phyloP scores from a whole-genome alignment of 2,329 filamentous ascomycete genomes.

The Lachnellula cervina region DNA sequence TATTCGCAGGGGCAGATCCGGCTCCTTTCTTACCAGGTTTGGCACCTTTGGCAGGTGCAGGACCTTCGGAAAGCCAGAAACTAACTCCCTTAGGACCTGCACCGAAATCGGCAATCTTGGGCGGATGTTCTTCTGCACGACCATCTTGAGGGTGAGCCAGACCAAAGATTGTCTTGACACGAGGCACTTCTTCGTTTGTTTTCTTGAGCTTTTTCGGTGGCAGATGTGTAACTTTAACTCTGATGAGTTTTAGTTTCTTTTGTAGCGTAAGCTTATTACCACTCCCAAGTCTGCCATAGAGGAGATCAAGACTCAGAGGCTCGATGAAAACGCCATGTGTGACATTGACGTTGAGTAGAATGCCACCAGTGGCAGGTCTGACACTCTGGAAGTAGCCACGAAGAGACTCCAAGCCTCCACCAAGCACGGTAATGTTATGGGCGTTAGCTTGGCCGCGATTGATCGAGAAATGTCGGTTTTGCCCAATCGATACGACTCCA shows the following conservation, averaged over 20 bases:
- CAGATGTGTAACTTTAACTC: slow-evolving; percentile 38
- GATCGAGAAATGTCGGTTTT: slow-evolving; percentile 49
- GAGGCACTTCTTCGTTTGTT: slow-evolving; percentile 30
- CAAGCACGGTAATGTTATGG: slow-evolving; percentile 35
- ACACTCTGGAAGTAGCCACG: slow-evolving; percentile 60
- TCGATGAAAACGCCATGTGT: slow-evolving; percentile 55
- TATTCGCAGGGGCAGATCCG: slow-evolving; percentile 25
- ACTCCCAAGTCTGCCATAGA: slow-evolving; percentile 34
- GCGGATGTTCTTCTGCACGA: slow-evolving; percentile 30
- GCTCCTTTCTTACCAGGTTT: slow-evolving; percentile 31
- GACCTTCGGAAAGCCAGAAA: slow-evolving; percentile 46
- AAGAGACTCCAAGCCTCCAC: slow-evolving; percentile 49
- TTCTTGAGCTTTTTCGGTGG: slow-evolving; percentile 31
- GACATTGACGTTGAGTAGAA: slow-evolving; percentile 60
- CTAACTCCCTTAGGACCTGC: slow-evolving; percentile 48
- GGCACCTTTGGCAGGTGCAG: slow-evolving; percentile 17
- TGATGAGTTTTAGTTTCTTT: slow-evolving; percentile 35
- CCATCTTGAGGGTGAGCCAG: slow-evolving; percentile 41
- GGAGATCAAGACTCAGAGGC: slow-evolving; percentile 34
- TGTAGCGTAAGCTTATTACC: slow-evolving; percentile 16
- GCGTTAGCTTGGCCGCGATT: slow-evolving; percentile 22
- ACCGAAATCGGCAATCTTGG: slow-evolving; percentile 33
- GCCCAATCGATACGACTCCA: slow-evolving; percentile 42
- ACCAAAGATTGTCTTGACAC: slow-evolving; percentile 42
- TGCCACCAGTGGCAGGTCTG: slow-evolving; percentile 50